These are phyloP conservation scores for Serendipita vermifera DNA, from an alignment of 768 basidiomycete species.

Conservation along the genomic window DNA sequence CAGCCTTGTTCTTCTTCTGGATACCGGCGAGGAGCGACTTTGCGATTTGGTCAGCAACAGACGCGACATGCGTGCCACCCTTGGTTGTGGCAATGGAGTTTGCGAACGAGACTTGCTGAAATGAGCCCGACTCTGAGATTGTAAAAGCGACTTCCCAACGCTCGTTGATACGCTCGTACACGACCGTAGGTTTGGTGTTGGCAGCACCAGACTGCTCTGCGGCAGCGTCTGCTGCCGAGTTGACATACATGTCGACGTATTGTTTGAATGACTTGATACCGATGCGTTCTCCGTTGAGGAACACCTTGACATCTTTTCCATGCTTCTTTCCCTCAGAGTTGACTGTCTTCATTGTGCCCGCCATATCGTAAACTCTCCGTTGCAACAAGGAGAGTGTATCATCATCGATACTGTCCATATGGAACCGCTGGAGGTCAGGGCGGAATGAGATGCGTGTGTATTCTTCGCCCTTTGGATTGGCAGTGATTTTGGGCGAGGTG, in stretches of 20 bases:
- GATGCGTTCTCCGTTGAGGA: conserved; percentile 78
- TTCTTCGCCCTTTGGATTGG: conserved; percentile 75
- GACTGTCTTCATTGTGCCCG: conserved; percentile 63
- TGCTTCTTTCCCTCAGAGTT: conserved; percentile 1
- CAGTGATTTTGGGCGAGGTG: conserved; percentile 85
- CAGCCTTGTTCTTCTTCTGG: conserved; percentile 94
- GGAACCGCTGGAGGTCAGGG: conserved; percentile 84
- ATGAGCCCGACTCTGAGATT: conserved; percentile 70
- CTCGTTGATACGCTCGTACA: conserved; percentile 65
- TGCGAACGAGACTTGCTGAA: conserved; percentile 93
- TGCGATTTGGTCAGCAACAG: conserved; percentile 78
- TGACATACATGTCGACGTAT: conserved; percentile 89
- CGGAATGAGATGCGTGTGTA: conserved; percentile 88
- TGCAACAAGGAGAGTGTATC: conserved; percentile 80
- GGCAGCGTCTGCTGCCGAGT: conserved; percentile 58
- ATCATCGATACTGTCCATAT: conserved; percentile 81
- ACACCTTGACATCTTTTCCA: conserved; percentile 66
- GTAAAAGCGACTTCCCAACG: conserved; percentile 97
- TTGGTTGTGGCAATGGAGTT: conserved; percentile 96
- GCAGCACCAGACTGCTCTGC: conserved; percentile 63
- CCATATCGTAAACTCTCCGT: conserved; percentile 94
- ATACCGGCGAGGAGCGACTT: conserved; percentile 72
- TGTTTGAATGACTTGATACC: conserved; percentile 94
- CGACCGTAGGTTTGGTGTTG: conserved; percentile 56
- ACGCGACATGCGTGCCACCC: conserved; percentile 84